phyloP scores from a whole-genome alignment of 2,329 filamentous ascomycete species.

The Paecilomyces dactylethromorphus region DNA sequence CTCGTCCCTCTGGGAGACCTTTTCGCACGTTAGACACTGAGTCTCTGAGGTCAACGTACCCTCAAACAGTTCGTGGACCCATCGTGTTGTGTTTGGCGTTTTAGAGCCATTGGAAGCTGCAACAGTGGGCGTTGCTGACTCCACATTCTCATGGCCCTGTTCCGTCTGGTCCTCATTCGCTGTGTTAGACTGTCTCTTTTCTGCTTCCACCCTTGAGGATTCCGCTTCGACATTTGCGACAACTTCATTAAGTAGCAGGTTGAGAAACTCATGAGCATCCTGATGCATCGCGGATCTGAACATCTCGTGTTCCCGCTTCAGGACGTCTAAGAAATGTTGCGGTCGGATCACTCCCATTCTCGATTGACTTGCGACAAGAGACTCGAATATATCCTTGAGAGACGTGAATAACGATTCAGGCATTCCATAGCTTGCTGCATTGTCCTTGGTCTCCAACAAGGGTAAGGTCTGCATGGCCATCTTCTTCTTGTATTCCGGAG shows the following conservation, averaged over 20 bases:
- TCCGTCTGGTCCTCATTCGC: slow-evolving; percentile 39
- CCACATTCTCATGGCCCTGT: slow-evolving; percentile 45
- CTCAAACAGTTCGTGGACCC: slow-evolving; percentile 97
- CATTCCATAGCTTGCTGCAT: slow-evolving; percentile 78
- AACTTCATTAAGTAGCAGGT: slow-evolving; percentile 89
- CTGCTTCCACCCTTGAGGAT: slow-evolving; percentile 40
- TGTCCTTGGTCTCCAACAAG: slow-evolving; percentile 79
- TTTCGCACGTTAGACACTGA: slow-evolving; percentile 92
- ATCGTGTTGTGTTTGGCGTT: slow-evolving; percentile 65
- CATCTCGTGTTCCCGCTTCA: slow-evolving; percentile 93
- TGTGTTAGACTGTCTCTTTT: slow-evolving; percentile 47
- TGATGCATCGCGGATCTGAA: slow-evolving; percentile 97
- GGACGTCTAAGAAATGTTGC: slow-evolving; percentile 85
- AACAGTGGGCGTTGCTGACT: slow-evolving; percentile 26
- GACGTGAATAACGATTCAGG: slow-evolving; percentile 90
- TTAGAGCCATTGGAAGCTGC: slow-evolving; percentile 32
- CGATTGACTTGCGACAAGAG: slow-evolving; percentile 71
- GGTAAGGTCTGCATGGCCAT: slow-evolving; percentile 83
- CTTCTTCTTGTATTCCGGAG: slow-evolving; percentile 97
- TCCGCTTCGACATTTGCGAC: slow-evolving; percentile 91
- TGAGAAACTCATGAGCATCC: slow-evolving; percentile 95
- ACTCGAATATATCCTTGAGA: slow-evolving; percentile 92
- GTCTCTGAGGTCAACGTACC: slow-evolving; percentile 93
- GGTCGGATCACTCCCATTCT: slow-evolving; percentile 88
- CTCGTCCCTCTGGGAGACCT: slow-evolving; percentile 88